These are phyloP conservation scores for Chlamydomonas reinhardtii DNA, from an alignment of 163 green algal genomes.

Conservation along the genomic window DNA sequence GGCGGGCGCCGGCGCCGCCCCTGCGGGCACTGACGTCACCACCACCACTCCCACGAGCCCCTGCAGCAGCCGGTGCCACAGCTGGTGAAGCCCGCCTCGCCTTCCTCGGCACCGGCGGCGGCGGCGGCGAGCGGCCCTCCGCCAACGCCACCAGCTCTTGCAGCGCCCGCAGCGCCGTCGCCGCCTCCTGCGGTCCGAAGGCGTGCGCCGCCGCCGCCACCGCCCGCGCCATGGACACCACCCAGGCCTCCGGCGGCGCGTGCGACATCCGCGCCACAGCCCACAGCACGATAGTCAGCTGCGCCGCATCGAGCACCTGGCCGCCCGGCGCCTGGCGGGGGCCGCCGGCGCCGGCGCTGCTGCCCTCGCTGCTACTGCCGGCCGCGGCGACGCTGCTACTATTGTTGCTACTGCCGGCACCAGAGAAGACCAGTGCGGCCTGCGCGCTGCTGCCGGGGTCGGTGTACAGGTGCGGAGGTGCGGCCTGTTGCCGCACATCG, in stretches of 20 bases:
- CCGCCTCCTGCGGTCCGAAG: background rate
- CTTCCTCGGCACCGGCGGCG: background rate
- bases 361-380: background rate
- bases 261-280: conserved; percentile 23
- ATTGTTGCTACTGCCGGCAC: background rate
- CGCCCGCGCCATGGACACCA: conserved; percentile 8
- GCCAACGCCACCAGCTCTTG: background rate
- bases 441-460: too few relatives aligned
- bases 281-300: conserved; percentile 24
- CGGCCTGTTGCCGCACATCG: too few relatives aligned
- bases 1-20: background rate
- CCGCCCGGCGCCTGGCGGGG: background rate
- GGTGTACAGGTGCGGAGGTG: too few relatives aligned
- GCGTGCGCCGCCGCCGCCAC: background rate
- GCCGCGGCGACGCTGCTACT: too few relatives aligned
- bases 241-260: conserved; percentile 3
- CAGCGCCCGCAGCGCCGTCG: background rate
- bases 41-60: background rate
- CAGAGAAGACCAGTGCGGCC: too few relatives aligned
- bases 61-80: background rate
- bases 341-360: too few relatives aligned
- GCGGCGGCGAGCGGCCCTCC: background rate
- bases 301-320: background rate
- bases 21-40: background rate
- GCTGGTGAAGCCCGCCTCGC: too few relatives aligned